Conservation (phyloP, 148 eudicot species). For the Oxyria digyna region DNA sequence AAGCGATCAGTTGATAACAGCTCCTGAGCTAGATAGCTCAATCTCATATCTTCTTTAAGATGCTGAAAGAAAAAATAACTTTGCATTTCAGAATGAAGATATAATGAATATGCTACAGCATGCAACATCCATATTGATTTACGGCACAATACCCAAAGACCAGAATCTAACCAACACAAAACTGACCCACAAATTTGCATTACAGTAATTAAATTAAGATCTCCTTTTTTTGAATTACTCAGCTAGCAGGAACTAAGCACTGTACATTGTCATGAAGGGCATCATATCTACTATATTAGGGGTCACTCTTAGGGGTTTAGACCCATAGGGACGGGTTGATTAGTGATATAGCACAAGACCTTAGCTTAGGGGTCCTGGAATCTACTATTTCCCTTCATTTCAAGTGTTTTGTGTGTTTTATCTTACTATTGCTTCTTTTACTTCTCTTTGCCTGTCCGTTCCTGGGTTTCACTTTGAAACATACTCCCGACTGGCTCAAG, state of each 20-base stretch:
- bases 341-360: too few species aligned
- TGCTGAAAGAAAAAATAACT: conserved; percentile 41
- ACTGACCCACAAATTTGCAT: background rate
- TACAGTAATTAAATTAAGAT: background rate
- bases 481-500: too few species aligned
- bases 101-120: background rate
- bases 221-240: background rate
- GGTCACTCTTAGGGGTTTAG: background rate
- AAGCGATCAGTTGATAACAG: conserved; percentile 85
- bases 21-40: conserved; percentile 97
- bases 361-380: too few species aligned
- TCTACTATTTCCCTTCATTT: too few species aligned
- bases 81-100: background rate
- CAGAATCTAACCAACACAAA: background rate
- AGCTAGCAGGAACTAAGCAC: background rate
- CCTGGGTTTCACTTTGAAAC: too few species aligned
- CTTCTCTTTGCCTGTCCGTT: too few species aligned
- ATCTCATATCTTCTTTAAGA: conserved; percentile 91
- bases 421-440: too few species aligned
- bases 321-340: too few species aligned
- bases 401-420: too few species aligned
- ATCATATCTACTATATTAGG: too few species aligned
- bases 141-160: too few species aligned
- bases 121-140: too few species aligned
- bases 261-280: background rate